These are phyloP conservation scores for Darksidea phi DNA, from an alignment of 495 filamentous ascomycete genomes.

Conservation along the genomic window DNA sequence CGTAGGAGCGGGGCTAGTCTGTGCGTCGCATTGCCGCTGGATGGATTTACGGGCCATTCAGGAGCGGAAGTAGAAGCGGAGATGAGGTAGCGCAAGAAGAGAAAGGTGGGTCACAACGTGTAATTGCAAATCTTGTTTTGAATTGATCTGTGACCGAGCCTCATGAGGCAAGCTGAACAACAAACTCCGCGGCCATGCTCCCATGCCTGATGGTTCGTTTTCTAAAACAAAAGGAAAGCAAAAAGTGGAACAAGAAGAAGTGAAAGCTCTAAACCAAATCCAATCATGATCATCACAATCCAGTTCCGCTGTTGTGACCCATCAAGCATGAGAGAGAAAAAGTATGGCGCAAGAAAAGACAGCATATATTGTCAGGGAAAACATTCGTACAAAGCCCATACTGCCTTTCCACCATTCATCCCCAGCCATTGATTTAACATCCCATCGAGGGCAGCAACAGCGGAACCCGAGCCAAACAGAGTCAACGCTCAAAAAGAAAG, in stretches of 20 bases:
- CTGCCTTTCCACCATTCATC: not conserved
- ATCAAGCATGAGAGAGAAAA: not conserved
- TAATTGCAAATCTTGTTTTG: too few relatives aligned
- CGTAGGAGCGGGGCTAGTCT: too few relatives aligned
- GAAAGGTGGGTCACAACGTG: too few relatives aligned
- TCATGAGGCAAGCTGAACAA: not conserved
- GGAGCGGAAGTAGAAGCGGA: too few relatives aligned
- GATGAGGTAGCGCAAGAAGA: too few relatives aligned
- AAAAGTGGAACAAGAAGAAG: not conserved
- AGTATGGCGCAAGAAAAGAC: constrained; percentile 6
- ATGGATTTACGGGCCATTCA: too few relatives aligned
- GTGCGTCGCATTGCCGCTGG: too few relatives aligned
- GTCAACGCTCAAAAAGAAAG: constrained; percentile 3
- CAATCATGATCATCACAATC: not conserved
- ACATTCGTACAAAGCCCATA: constrained; percentile 1
- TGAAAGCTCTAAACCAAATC: not conserved
- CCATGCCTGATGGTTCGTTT: constrained; percentile 19
- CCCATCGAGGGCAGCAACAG: constrained; percentile 3
- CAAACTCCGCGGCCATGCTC: constrained; percentile 23
- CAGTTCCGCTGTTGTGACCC: not conserved
- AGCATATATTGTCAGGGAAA: constrained; percentile 10
- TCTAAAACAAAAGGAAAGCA: constrained; percentile 7
- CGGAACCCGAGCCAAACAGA: not conserved
- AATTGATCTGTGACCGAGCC: too few relatives aligned
- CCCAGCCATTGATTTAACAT: not conserved